Base-by-base conservation (phyloP, 78 protist genomes). In the Dictyostelium citrinum region DNA sequence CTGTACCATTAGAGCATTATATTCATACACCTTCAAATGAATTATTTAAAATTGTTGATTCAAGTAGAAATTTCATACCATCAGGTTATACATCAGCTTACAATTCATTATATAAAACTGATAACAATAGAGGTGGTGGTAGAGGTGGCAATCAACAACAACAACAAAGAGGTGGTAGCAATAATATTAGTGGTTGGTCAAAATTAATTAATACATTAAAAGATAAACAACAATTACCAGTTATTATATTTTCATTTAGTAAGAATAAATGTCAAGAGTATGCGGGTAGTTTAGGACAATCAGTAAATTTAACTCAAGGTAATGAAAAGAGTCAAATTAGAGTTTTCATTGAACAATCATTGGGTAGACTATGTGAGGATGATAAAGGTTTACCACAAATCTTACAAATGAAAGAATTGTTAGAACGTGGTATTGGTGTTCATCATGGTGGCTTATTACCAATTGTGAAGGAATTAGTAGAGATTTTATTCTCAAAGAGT, bases 361-460 rank as follows among this genome's bases (percentile, higher is more conserved):
- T 98, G 7, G 46, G 55, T 35, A 27, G 97, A n/a, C 70, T 98
- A 9, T 39, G 80, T 2, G 97, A 93, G 5, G 84, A 90, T 10
- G 98, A 95, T 49, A 55, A 82, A 31, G 22, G 46, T 2, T 79
- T 96, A 33, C 97, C 98, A 17, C 98, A 97, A 90, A 95, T 98
- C 39, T 24, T 55, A n/a, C 82, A 90, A 20, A 95, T 96, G 46
- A 9, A 80, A 35, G 96, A 82, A 41, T 33, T 95, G 14, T 60
- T 97, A 83, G 79, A 82, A 27, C 61, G 97, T 20, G 99, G 99
- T 70, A 91, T 99, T 22, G 99, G 98, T 68, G 98, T 98, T 33
- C 99, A 99, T 80, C 99, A 99, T 90, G 84, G 97, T 24, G 99
- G 99, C 11, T 46, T 99, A 72, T 88, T 99, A n/a, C 99, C 99